Evolutionary conservation across 129 eudicot species (phyloP).

Genomic region (Arctium minus): DNA sequence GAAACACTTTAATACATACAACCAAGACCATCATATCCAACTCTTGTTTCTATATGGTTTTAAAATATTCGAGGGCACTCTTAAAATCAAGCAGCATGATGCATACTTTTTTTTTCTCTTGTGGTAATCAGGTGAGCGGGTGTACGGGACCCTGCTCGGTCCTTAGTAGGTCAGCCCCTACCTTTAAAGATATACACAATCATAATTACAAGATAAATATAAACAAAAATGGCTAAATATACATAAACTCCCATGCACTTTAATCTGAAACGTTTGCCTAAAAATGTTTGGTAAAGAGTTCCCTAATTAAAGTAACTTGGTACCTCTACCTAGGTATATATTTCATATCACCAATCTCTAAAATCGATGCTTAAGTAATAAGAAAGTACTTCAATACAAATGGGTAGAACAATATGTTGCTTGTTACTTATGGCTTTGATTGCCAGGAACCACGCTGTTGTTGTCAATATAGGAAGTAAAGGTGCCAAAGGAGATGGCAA

Average conservation of each 20-base stretch:
- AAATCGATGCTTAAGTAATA: not conserved
- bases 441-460: conserved; percentile 16
- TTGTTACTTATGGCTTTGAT: conserved; percentile 14
- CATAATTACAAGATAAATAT: not conserved
- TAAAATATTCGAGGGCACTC: no score
- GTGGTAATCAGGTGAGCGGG: no score
- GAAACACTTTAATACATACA: no score
- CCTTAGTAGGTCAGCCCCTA: no score
- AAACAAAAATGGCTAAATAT: not conserved
- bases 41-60: no score
- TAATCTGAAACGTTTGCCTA: not conserved
- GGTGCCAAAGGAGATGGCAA: conserved; percentile 48
- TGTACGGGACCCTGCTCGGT: no score
- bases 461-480: conserved; percentile 11
- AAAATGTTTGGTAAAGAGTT: not conserved
- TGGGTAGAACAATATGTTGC: conserved; percentile 11
- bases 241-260: not conserved
- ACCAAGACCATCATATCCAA: no score
- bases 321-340: not conserved
- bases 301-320: not conserved
- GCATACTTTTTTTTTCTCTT: no score
- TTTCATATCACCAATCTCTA: not conserved
- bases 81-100: no score
- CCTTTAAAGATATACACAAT: no score
- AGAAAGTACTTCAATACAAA: not conserved